Conservation (phyloP, 345 rosid species). For the Brassica nigra region DNA sequence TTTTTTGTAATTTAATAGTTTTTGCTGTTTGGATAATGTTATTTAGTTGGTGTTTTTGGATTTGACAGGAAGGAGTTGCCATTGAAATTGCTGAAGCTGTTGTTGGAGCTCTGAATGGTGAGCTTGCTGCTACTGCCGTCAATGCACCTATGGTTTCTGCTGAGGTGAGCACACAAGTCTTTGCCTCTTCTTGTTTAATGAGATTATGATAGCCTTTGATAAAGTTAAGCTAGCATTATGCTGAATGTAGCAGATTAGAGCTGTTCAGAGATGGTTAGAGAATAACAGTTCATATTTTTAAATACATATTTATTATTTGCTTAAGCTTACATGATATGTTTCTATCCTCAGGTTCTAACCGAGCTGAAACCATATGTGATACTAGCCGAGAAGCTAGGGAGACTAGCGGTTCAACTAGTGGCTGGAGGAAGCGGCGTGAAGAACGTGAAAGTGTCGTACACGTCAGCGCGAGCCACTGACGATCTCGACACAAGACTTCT, state of each 20-base stretch:
- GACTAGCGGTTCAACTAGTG: constrained; percentile 73
- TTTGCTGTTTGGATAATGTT: neutral
- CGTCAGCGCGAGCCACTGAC: constrained; percentile 70
- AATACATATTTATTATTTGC: neutral
- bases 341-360: constrained; percentile 56
- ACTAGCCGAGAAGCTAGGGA: constrained; percentile 72
- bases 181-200: too few relatives aligned
- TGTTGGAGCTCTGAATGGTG: constrained; percentile 78
- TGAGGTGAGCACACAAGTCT: constrained; percentile 45
- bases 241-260: too few relatives aligned
- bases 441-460: constrained; percentile 63
- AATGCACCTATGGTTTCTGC: constrained; percentile 93
- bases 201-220: too few relatives aligned
- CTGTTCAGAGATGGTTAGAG: too few relatives aligned
- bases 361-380: constrained; percentile 77
- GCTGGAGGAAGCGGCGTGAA: constrained; percentile 83
- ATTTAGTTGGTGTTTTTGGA: neutral
- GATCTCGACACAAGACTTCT: constrained; percentile 87
- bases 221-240: too few relatives aligned
- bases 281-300: too few relatives aligned
- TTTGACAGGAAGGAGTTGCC: constrained; percentile 72
- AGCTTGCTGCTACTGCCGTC: constrained; percentile 84
- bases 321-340: neutral
- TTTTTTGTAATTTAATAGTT: too few relatives aligned
- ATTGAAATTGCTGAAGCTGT: constrained; percentile 88